Evolutionary conservation across 2,329 filamentous ascomycete genomes (phyloP).

Genomic region (Ilyonectria mors-panacis): DNA sequence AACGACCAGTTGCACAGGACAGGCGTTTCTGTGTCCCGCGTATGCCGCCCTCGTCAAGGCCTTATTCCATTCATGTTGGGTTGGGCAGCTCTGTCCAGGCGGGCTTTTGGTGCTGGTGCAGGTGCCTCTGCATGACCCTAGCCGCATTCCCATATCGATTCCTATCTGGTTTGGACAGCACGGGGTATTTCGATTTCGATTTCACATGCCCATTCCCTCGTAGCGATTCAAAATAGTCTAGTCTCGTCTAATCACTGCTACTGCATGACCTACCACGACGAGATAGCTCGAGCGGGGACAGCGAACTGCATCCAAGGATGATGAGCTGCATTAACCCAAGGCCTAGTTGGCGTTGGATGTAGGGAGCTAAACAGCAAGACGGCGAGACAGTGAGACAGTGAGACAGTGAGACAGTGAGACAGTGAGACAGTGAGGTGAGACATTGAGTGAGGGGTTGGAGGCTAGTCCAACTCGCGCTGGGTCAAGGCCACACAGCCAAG

Average conservation of each 20-base stretch:
- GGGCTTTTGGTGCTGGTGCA: not conserved
- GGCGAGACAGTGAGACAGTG: slow-evolving; percentile 7
- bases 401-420: not conserved
- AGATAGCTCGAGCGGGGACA: slow-evolving; percentile 12
- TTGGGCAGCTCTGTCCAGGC: not conserved
- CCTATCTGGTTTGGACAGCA: not conserved
- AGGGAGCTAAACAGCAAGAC: slow-evolving; percentile 10
- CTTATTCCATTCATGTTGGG: slow-evolving; percentile 4
- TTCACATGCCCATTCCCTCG: not conserved
- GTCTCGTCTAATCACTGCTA: not conserved
- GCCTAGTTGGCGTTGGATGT: slow-evolving; percentile 13
- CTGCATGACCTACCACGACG: not conserved
- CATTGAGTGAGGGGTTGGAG: not conserved
- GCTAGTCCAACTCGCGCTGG: not conserved
- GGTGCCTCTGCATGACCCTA: not conserved
- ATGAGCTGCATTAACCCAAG: slow-evolving; percentile 30
- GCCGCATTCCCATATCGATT: not conserved
- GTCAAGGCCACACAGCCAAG: not conserved
- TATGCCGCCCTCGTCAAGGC: slow-evolving; percentile 7
- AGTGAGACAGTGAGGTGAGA: not conserved
- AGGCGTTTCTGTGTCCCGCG: no score
- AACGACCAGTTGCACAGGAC: no score
- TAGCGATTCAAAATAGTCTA: not conserved
- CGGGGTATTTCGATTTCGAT: not conserved
- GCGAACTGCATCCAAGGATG: slow-evolving; percentile 19